Conservation (phyloP, 2,329 filamentous ascomycete species). For the Pseudogymnoascus sp. region DNA sequence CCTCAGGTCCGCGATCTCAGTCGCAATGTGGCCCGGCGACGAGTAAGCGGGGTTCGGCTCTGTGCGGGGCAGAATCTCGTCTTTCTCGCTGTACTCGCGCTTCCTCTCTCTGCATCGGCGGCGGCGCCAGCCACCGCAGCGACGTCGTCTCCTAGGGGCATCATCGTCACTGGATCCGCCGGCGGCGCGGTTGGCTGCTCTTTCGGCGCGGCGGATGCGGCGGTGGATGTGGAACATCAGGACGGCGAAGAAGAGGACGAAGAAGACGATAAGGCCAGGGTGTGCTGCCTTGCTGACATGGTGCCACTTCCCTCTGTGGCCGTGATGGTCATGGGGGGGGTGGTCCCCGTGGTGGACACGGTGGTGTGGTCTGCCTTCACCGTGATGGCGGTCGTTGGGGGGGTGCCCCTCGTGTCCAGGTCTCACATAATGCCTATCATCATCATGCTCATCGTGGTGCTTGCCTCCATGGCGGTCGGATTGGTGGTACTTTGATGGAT, state of each 20-base stretch:
- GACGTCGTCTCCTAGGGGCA: background rate
- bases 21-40: background rate
- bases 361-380: background rate
- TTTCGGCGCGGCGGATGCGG: background rate
- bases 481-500: background rate
- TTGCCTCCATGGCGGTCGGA: background rate
- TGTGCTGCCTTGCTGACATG: background rate
- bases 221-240: background rate
- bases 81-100: conserved; percentile 1
- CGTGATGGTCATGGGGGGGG: background rate
- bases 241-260: background rate
- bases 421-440: background rate
- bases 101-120: background rate
- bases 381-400: background rate
- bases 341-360: background rate
- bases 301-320: background rate
- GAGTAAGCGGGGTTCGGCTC: background rate
- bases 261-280: background rate
- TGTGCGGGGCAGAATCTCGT: background rate
- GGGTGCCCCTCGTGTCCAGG: background rate
- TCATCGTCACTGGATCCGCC: background rate
- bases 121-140: background rate
- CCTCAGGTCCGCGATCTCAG: background rate
- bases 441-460: background rate
- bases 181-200: background rate